Evolutionary conservation across 2,329 filamentous ascomycete species (phyloP).

Genomic region (Penicillium sp.): DNA sequence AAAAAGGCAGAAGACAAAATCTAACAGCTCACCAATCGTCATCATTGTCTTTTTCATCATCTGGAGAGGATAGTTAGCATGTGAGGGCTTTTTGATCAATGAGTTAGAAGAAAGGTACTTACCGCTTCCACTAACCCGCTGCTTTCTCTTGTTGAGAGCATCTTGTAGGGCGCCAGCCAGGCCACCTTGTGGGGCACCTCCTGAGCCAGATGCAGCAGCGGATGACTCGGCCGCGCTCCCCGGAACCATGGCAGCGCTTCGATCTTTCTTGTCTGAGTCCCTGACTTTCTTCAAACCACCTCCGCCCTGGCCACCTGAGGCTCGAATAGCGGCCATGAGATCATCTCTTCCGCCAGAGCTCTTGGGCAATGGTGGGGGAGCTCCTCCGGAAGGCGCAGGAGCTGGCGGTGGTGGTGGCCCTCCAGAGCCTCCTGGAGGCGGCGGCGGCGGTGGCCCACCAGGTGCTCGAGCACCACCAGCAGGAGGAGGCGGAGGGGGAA

Average conservation of each 20-base stretch:
- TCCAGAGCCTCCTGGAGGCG: slow-evolving; percentile 44
- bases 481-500: slow-evolving; percentile 43
- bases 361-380: slow-evolving; percentile 50
- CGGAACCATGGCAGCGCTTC: slow-evolving; percentile 50
- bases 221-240: slow-evolving; percentile 62
- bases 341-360: slow-evolving; percentile 45
- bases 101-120: slow-evolving; percentile 52
- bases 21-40: slow-evolving; percentile 47
- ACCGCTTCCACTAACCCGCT: slow-evolving; percentile 95
- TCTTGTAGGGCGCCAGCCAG: slow-evolving; percentile 83
- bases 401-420: slow-evolving; percentile 59
- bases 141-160: slow-evolving; percentile 79
- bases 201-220: slow-evolving; percentile 59
- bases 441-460: slow-evolving; percentile 49
- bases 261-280: slow-evolving; percentile 51
- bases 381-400: slow-evolving; percentile 43
- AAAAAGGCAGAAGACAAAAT: background rate
- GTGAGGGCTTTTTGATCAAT: background rate
- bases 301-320: slow-evolving; percentile 60
- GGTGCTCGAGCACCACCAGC: slow-evolving; percentile 30
- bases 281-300: slow-evolving; percentile 52
- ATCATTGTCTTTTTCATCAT: slow-evolving; percentile 52
- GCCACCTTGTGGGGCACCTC: slow-evolving; percentile 58
- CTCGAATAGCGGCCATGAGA: slow-evolving; percentile 53
- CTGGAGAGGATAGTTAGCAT: slow-evolving; percentile 37